Conservation (phyloP, 2,329 filamentous ascomycete genomes). For the Coniochaeta sp. region DNA sequence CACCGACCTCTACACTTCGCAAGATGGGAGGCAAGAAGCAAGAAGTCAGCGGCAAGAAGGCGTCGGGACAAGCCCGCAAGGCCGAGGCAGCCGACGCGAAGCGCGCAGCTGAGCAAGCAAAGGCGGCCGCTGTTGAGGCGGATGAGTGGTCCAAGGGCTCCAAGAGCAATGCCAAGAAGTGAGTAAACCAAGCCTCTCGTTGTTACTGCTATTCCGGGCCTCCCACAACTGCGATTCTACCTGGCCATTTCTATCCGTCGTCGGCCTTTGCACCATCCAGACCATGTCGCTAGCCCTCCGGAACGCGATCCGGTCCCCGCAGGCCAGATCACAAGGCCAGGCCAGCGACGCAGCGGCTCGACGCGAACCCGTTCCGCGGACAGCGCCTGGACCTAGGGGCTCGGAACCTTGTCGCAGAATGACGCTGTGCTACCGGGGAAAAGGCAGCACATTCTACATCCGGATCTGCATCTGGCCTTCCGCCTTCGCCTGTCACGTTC, state of each 20-base stretch:
- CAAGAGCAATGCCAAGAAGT: slow-evolving; percentile 87
- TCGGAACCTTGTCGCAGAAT: neutral
- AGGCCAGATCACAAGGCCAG: neutral
- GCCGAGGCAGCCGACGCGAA: slow-evolving; percentile 80
- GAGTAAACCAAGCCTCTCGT: slow-evolving; percentile 24
- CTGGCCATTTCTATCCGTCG: too few relatives aligned
- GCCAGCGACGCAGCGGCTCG: neutral
- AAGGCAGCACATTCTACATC: neutral
- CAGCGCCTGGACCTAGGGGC: neutral
- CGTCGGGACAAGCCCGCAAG: slow-evolving; percentile 82
- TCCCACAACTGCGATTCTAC: too few relatives aligned
- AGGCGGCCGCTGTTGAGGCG: slow-evolving; percentile 61
- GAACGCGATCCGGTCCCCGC: neutral
- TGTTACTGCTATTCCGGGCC: too few relatives aligned
- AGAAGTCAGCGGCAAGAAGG: slow-evolving; percentile 86
- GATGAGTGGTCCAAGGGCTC: slow-evolving; percentile 78
- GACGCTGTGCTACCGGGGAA: neutral
- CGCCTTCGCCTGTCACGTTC: neutral
- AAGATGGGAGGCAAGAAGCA: slow-evolving; percentile 69
- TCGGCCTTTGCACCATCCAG: too few relatives aligned
- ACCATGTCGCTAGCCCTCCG: too few relatives aligned
- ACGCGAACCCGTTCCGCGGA: neutral
- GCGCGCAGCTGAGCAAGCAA: slow-evolving; percentile 61
- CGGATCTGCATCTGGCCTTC: neutral
- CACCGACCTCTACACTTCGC: neutral